Percentiles rank a stretch among this genome's conserved stretches.
Evolutionary conservation across 306 rosid species (phyloP).

Genomic region (Vigna angularis): DNA sequence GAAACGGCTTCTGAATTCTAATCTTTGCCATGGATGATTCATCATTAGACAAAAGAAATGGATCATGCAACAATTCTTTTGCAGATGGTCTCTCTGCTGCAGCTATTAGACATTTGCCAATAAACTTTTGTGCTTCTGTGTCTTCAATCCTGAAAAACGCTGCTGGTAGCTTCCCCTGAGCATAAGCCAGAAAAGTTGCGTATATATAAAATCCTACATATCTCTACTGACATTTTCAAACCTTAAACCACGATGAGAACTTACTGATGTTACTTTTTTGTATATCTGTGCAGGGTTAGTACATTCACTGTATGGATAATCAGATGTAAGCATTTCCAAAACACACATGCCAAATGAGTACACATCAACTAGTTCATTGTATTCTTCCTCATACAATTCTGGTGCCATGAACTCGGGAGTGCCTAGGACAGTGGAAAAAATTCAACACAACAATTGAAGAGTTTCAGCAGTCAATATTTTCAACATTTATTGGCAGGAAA

Average conservation of each 20-base stretch:
- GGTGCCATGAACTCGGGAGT: constrained; percentile 99
- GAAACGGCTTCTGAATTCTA: constrained; percentile 65
- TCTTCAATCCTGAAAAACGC: constrained; percentile 71
- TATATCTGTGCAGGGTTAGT: constrained; percentile 89
- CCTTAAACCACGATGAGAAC: constrained; percentile 33
- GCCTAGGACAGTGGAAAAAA: constrained; percentile 52
- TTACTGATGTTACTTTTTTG: constrained; percentile 92
- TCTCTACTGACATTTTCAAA: neutral
- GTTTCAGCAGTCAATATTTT: constrained; percentile 10
- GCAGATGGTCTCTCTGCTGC: constrained; percentile 76
- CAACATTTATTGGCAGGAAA: constrained; percentile 22
- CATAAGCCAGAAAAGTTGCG: constrained; percentile 36
- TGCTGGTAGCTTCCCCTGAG: constrained; percentile 86
- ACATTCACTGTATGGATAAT: constrained; percentile 88
- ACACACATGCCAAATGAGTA: constrained; percentile 97
- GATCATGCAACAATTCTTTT: constrained; percentile 72
- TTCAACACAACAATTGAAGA: neutral
- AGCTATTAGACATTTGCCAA: constrained; percentile 72
- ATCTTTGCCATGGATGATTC: constrained; percentile 41
- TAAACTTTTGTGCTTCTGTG: constrained; percentile 65
- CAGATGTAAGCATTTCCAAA: constrained; percentile 85
- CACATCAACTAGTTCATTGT: constrained; percentile 93
- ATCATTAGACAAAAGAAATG: constrained; percentile 65
- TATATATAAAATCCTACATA: constrained; percentile 10
- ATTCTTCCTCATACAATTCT: constrained; percentile 85